These are phyloP conservation scores for Rhodomyrtus tomentosa DNA, from an alignment of 345 rosid species.

Conservation along the genomic window DNA sequence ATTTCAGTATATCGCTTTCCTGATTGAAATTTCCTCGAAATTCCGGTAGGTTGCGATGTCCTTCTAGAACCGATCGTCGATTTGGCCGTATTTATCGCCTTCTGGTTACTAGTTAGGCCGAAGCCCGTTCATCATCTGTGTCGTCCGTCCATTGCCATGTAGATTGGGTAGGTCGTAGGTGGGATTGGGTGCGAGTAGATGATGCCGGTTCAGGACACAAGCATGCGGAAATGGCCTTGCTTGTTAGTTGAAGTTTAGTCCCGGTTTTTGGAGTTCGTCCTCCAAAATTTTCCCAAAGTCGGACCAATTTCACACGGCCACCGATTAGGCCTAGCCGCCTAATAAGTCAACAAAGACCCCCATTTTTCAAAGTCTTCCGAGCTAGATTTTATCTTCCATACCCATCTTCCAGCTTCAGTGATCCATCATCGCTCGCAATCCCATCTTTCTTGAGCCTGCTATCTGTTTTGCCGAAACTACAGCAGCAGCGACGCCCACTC, in stretches of 20 bases:
- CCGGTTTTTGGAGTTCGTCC: rapidly evolving
- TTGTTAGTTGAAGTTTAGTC: background rate
- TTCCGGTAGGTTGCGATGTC: background rate
- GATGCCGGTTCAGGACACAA: background rate
- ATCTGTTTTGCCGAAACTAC: background rate
- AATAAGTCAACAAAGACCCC: background rate
- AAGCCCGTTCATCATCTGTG: background rate
- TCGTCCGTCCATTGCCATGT: background rate
- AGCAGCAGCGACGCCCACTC: background rate
- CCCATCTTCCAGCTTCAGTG: background rate
- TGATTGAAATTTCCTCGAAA: background rate
- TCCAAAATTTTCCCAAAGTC: background rate
- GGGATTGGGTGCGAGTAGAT: background rate
- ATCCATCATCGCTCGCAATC: background rate
- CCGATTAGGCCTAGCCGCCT: background rate
- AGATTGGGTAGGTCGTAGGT: background rate
- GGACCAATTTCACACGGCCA: background rate
- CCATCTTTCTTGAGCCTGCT: background rate
- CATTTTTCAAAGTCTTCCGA: background rate
- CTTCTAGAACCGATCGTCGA: background rate
- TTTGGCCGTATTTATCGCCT: background rate
- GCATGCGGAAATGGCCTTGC: background rate
- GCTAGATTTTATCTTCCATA: background rate
- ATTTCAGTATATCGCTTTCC: background rate
- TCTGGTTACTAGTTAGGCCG: background rate